Evolutionary conservation across 495 filamentous ascomycete species (phyloP), one percentile per base, ranked within the genome.

Genomic region (Penicillium coffeae): DNA sequence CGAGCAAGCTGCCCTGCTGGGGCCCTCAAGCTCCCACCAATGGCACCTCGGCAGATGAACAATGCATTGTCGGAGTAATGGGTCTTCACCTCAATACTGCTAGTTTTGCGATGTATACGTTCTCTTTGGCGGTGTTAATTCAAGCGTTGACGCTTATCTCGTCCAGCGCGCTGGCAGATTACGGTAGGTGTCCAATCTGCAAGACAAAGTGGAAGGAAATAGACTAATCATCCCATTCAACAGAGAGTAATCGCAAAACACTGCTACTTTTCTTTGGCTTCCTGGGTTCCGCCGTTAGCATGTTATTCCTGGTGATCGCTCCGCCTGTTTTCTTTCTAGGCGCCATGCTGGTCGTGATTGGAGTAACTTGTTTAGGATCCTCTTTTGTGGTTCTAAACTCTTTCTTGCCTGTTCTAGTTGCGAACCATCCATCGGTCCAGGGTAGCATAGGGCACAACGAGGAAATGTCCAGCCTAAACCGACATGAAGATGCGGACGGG

Each of bases 281-380:
- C 66, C 66, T 80, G n/a, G 90, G 90, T 7, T 82, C 87, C 43
- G 68, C 79, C 10, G 79, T 80, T 30, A 90, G 86, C 34, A 96
- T 96, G 89, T 73, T 86, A 2, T 96, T 94, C 61, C 75, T 95
- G 25, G 80, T 88, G 37, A 76, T 95, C 40, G 77, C 77, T 3
- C 80, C 87, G 3, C 70, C 77, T 3, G 69, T 86, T 3, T 94
- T 89, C 56, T 54, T 93, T 6, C 73, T 96, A 21, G 89, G 84
- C 25, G 82, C 87, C 0, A 48, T 95, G 3, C 71, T 93, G 52
- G 88, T 90, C 9, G 85, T 93, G 32, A 71, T 95, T 41, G 85
- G 88, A 1, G 91, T 95, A 48, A 88, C 84, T 2, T 90, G 84
- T 50, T 62, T 79, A 3, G 75, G 76, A 0, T 78, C 70, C 3